Evolutionary conservation across 83 land plant species (phyloP), one percentile per base, ranked within the genome.

Genomic region (Diphasiastrum complanatum): DNA sequence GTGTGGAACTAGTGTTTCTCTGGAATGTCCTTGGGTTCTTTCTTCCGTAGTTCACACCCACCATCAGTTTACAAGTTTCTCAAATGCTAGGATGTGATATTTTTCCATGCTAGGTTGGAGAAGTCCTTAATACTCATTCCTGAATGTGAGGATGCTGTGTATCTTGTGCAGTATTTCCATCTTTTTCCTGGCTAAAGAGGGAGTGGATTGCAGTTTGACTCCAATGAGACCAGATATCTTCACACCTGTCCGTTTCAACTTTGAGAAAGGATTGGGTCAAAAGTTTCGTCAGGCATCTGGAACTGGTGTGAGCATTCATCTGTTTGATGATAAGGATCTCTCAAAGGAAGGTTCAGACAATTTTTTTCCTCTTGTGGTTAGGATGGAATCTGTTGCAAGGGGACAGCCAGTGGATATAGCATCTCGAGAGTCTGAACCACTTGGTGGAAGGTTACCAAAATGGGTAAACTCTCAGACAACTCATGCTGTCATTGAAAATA

Each of bases 401-500:
- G 19, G 34, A 14, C 16, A 5, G 41, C 3, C 4, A 27, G 14
- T 20, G 5, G 61, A 33, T 20, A 16, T 40, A 57, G 33, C 33
- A 16, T 20, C 14, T 2, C 31, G 45, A 16, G 20, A 50, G 20
- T 0, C 8, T 11, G 50, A 31, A 61, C 38, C 36, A 10, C 47
- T 40, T 22, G 84, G 78, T 2, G 76, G 51, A 37, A 61, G 67
- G 31, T 63, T 73, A 25, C 10, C 47, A 16, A 22, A 48, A 54
- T 6, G 49, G 29, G n/a, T 28, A n/a, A 53, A 55, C 29, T 43
- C 50, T 16, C 89, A 81, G 67, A 73, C 77, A 28, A 81, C 88
- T 19, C 73, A 66, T 29, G 82, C 85, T 2, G 75, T 75, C 38
- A 81, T 85, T 47, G 78, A 76, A 66, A 75, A 75, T 45, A 75